Percentiles rank a stretch among this genome's conserved stretches.
Evolutionary conservation across 2,329 filamentous ascomycete genomes (phyloP).

Genomic region (Fusarium pseudocircinatum): DNA sequence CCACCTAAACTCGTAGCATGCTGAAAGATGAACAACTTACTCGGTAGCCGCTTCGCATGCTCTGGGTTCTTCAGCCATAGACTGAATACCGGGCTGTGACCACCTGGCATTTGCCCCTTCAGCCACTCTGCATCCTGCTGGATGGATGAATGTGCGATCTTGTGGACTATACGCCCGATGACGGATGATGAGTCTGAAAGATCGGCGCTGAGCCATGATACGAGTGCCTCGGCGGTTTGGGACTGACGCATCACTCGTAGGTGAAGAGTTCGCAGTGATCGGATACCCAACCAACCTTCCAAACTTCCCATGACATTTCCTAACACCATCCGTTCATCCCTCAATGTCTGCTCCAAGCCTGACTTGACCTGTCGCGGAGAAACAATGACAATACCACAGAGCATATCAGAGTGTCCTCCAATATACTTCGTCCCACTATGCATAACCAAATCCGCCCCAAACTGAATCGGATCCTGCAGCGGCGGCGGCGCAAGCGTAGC

Average conservation of each 20-base stretch:
- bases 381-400: constrained; percentile 84
- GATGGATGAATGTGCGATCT: constrained; percentile 63
- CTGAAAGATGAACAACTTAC: constrained; percentile 83
- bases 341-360: constrained; percentile 69
- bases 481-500: constrained; percentile 92
- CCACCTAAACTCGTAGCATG: constrained; percentile 89
- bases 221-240: constrained; percentile 72
- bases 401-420: constrained; percentile 91
- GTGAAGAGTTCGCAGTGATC: constrained; percentile 86
- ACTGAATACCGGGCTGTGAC: constrained; percentile 88
- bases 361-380: constrained; percentile 52
- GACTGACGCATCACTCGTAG: constrained; percentile 84
- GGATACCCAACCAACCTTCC: constrained; percentile 90
- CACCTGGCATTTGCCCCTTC: constrained; percentile 85
- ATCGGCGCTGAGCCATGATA: constrained; percentile 72
- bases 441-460: constrained; percentile 87
- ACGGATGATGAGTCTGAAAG: constrained; percentile 50
- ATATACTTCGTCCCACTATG: constrained; percentile 96
- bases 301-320: constrained; percentile 87
- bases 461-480: constrained; percentile 82
- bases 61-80: constrained; percentile 70
- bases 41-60: constrained; percentile 76
- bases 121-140: constrained; percentile 81
- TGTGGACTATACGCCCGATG: constrained; percentile 49
- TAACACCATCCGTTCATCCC: constrained; percentile 75